Base-by-base conservation (phyloP, 2,329 filamentous ascomycete species). In the Herpotrichia juniperi region DNA sequence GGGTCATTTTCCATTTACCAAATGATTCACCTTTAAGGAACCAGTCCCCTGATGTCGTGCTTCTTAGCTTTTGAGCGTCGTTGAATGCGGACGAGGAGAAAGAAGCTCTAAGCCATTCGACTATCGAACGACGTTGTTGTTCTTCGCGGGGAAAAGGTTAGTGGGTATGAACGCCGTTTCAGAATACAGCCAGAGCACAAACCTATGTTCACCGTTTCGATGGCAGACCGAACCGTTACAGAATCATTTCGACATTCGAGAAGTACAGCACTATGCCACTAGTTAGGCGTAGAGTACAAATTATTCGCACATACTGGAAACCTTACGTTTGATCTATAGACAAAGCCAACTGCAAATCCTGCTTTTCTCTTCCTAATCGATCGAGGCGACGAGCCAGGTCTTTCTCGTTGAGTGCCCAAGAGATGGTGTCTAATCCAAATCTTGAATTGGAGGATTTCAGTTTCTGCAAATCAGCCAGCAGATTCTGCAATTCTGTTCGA, bases 251-350 rank as follows among this genome's bases (percentile, higher is more conserved):
- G 21, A 47, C 21, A 26, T 14, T 16, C 6, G 32, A 19, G 45
- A 6, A 26, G 17, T 21, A 46, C n/a, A 35, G 17, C 6, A 12
- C 32, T 35, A 35, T 46, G 5, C 12, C 26, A 28, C 26, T 28
- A 12, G 7, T 28, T 7, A 7, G 12, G 26, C 12, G 26, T 6
- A 28, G 26, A 28, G 26, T 6, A 7, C 26, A 28, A 12, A 28
- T 28, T 28, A 28, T 12, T 28, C 26, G 7, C 12, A 28, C 12
- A 28, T 28, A 28, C 26, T 28, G 12, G 26, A 12, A 28, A 28
- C 22, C 46, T 19, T 51, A 48, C 44, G 48, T 48, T 35, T 55
- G 48, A 32, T 55, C 52, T 26, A 46, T 8, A 9, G 44, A 22
- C 6, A 55, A 30, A 25, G 48, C 25, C 12, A 51, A 22, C 24